Percentiles rank a stretch among this genome's conserved stretches.
phyloP scores from a whole-genome alignment of 2,329 filamentous ascomycete species.

The Gnomoniopsis sp. region DNA sequence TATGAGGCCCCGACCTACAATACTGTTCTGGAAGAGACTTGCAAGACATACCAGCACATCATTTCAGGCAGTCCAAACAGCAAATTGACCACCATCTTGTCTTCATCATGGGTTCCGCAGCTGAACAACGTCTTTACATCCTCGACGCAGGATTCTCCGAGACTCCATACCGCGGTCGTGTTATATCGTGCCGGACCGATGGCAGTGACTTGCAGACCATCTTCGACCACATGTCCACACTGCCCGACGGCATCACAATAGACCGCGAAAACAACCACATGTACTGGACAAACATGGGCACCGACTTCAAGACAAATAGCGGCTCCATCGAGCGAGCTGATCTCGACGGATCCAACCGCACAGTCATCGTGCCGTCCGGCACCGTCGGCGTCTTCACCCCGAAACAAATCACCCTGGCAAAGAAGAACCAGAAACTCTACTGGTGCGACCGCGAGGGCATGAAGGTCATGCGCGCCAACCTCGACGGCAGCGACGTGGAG shows the following conservation, averaged over 20 bases:
- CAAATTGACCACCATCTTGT: no score
- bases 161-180: constrained; percentile 18
- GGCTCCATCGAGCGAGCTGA: constrained; percentile 30
- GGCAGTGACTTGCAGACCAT: constrained; percentile 22
- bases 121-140: constrained; percentile 22
- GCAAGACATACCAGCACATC: not conserved
- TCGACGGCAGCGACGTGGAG: constrained; percentile 37
- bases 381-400: constrained; percentile 41
- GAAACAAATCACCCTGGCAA: constrained; percentile 37
- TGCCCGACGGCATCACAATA: constrained; percentile 44
- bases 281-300: constrained; percentile 51
- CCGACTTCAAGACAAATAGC: constrained; percentile 36
- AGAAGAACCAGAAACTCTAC: constrained; percentile 32
- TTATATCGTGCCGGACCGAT: constrained; percentile 22
- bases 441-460: constrained; percentile 43
- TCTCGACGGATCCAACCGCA: constrained; percentile 45
- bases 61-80: no score
- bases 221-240: constrained; percentile 21
- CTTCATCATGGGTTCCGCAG: constrained; percentile 14
- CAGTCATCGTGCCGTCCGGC: constrained; percentile 40
- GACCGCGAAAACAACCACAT: constrained; percentile 31
- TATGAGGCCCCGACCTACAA: no score
- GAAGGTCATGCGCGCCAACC: constrained; percentile 34
- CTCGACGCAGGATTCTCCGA: constrained; percentile 27
- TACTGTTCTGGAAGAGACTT: not conserved